Percentiles rank a stretch among this genome's conserved stretches.
Conservation (phyloP, 1,139 yeast genomes). For the Yarrowia galli region DNA sequence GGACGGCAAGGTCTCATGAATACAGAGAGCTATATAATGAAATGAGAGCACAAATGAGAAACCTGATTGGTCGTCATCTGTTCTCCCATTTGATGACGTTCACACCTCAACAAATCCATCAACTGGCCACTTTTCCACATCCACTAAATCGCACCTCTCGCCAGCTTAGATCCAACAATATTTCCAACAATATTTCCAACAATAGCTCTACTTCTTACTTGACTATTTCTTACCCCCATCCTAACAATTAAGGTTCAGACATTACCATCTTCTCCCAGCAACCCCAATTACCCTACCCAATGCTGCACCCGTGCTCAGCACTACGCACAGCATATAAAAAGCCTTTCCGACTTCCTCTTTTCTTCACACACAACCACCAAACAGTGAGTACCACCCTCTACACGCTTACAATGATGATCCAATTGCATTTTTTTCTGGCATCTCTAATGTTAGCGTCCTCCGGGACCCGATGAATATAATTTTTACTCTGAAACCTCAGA, state of each 20-base stretch:
- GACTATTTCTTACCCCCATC: no score
- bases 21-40: no score
- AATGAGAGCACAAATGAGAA: no score
- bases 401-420: slow-evolving; percentile 44
- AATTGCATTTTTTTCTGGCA: slow-evolving; percentile 48
- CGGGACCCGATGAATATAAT: slow-evolving; percentile 47
- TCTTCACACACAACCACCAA: slow-evolving; percentile 28
- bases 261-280: neutral
- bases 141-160: no score
- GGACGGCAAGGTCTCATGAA: no score
- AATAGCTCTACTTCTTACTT: no score
- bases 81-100: no score
- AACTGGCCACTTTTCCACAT: no score
- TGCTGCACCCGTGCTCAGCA: slow-evolving; percentile 28
- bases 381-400: slow-evolving; percentile 28
- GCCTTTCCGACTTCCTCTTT: neutral
- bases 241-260: neutral
- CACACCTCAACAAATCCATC: no score
- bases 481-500: slow-evolving; percentile 42
- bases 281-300: slow-evolving; percentile 25
- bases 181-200: neutral
- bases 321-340: slow-evolving; percentile 27
- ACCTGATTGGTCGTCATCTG: no score
- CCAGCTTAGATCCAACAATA: no score
- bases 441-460: slow-evolving; percentile 49